A percentile compares a stretch with the other conserved stretches of the same genome.
These are phyloP conservation scores for Anisogramma anomala DNA, from an alignment of 2,329 filamentous ascomycete species.

Conservation along the genomic window DNA sequence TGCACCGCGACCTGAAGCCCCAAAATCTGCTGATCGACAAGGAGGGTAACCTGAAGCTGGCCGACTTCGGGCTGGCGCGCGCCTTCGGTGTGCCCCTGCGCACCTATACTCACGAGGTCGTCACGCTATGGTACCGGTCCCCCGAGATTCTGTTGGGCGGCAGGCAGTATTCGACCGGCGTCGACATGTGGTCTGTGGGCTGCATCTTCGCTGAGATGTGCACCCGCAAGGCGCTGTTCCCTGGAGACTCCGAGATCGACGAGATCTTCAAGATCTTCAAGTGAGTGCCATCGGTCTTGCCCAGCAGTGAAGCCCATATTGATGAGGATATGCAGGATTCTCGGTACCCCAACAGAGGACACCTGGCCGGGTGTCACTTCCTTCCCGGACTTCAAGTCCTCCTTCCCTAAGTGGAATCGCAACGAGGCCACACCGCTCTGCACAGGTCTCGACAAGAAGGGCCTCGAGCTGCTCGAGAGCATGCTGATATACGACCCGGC, in stretches of 20 bases:
- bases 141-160: constrained; percentile 80
- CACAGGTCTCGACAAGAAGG: constrained; percentile 56
- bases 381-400: constrained; percentile 80
- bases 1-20: constrained; percentile 77
- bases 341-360: constrained; percentile 69
- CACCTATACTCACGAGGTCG: constrained; percentile 86
- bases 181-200: constrained; percentile 86
- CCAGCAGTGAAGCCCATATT: constrained; percentile 9
- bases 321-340: constrained; percentile 35
- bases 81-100: constrained; percentile 80
- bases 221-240: constrained; percentile 78
- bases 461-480: constrained; percentile 52
- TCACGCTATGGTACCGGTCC: constrained; percentile 80
- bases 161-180: constrained; percentile 82
- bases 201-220: constrained; percentile 93
- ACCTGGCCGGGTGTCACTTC: constrained; percentile 79
- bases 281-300: constrained; percentile 31
- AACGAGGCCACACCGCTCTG: constrained; percentile 54
- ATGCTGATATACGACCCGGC: constrained; percentile 78
- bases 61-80: constrained; percentile 76
- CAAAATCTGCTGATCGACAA: constrained; percentile 76
- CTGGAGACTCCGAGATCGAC: constrained; percentile 82
- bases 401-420: constrained; percentile 77
- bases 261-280: constrained; percentile 93
- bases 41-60: constrained; percentile 78